phyloP scores from a whole-genome alignment of 345 rosid genomes.

The Excoecaria agallocha region DNA sequence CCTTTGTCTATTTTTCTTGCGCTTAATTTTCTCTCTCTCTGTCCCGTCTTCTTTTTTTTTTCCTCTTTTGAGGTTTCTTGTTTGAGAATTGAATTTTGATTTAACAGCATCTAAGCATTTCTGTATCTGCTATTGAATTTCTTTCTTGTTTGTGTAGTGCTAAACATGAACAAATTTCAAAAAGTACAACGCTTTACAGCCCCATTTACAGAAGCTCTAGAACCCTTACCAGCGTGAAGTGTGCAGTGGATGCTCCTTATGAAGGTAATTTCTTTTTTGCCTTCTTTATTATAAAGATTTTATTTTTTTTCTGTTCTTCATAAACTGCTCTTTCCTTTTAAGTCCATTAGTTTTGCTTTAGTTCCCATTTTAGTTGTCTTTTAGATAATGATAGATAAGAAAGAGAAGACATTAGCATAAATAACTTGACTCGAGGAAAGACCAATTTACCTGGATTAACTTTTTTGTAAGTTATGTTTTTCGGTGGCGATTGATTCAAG shows the following conservation, averaged over 20 bases:
- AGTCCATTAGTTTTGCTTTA: background rate
- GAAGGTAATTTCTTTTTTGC: conserved; percentile 50
- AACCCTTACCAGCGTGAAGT: conserved; percentile 29
- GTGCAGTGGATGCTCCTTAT: conserved; percentile 58
- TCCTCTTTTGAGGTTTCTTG: background rate
- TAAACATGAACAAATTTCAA: conserved; percentile 16
- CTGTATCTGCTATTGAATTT: background rate
- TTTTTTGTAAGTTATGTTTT: background rate
- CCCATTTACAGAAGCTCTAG: conserved; percentile 32
- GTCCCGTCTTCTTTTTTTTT: no score
- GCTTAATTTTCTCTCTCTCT: background rate
- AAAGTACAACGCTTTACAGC: conserved; percentile 18
- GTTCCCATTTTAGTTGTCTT: background rate
- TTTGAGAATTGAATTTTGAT: background rate
- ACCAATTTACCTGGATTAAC: background rate
- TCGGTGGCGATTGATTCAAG: background rate
- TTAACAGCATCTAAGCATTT: background rate
- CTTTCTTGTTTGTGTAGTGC: conserved; percentile 24
- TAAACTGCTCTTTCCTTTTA: conserved; percentile 5
- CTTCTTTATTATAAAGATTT: background rate
- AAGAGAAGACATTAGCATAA: background rate
- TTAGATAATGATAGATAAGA: background rate
- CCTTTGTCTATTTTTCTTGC: background rate
- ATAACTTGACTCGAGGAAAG: background rate
- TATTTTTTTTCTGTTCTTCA: background rate